Evolutionary conservation across 31 red algal genomes (phyloP).

Genomic region (Pterothamnion heteromorphum): DNA sequence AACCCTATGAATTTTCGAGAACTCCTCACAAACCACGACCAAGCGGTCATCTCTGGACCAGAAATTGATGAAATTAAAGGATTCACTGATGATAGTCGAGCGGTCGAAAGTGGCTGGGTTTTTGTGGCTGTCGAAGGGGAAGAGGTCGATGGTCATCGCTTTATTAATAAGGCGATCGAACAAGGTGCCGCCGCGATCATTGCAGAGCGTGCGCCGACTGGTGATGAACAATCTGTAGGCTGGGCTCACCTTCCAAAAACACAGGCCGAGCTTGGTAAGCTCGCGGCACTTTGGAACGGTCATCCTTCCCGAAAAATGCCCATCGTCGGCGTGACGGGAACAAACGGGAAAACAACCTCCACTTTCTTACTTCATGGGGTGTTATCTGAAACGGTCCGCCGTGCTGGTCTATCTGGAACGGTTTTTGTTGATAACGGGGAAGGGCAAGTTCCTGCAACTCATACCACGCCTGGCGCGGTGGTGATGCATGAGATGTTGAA

Average conservation of each 20-base stretch:
- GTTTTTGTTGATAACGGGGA: background rate
- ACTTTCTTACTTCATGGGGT: background rate
- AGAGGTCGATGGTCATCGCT: background rate
- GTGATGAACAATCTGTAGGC: background rate
- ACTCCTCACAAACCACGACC: background rate
- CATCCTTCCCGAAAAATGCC: background rate
- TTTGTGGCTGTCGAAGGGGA: background rate
- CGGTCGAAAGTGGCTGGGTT: background rate
- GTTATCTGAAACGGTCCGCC: background rate
- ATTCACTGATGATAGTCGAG: background rate
- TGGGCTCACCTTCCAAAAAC: background rate
- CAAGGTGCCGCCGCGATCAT: background rate
- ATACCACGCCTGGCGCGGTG: background rate
- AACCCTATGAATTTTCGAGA: no score
- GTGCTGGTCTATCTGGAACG: background rate
- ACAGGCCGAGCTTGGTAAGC: background rate
- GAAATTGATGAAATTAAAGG: background rate
- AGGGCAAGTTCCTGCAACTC: background rate
- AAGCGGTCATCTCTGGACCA: background rate
- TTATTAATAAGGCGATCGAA: background rate
- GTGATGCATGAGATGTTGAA: background rate
- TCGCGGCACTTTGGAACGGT: background rate
- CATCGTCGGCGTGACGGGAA: constrained; percentile 27
- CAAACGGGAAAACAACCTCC: constrained; percentile 31
- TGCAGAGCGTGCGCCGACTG: background rate